These are phyloP conservation scores for Globisporangium parvum DNA, from an alignment of 352 stramenopile species.

Conservation along the genomic window DNA sequence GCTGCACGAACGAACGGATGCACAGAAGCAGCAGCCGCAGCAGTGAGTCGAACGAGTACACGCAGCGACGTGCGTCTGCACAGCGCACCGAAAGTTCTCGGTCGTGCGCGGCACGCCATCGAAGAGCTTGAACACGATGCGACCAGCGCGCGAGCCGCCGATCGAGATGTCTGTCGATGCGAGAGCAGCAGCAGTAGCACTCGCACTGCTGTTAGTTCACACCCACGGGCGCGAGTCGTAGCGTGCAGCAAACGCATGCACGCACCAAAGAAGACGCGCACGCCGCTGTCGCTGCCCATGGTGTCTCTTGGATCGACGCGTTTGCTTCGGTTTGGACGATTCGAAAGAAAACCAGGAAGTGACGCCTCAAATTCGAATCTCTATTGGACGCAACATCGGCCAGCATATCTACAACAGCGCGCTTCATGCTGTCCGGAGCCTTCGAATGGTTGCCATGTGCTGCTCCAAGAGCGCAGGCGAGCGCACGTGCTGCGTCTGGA, in stretches of 20 bases:
- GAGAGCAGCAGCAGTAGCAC: not conserved
- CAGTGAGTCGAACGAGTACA: no score
- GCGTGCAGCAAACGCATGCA: not conserved
- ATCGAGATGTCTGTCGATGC: slow-evolving; percentile 84
- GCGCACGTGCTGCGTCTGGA: slow-evolving; percentile 5
- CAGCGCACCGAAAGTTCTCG: slow-evolving; percentile 50
- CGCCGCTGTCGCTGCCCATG: slow-evolving; percentile 1
- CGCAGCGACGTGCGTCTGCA: not conserved
- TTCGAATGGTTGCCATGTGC: not conserved
- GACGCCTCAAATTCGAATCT: no score
- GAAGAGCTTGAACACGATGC: slow-evolving; percentile 65
- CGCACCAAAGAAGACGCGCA: slow-evolving; percentile 39
- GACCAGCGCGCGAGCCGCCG: slow-evolving; percentile 58
- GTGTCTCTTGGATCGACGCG: no score
- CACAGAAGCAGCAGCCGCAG: no score
- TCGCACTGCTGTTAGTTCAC: not conserved
- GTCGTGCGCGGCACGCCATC: slow-evolving; percentile 43
- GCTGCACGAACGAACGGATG: slow-evolving; percentile 6
- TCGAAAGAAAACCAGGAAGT: no score
- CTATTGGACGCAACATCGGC: no score
- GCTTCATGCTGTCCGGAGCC: no score
- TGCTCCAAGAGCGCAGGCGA: slow-evolving; percentile 9
- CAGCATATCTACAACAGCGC: no score
- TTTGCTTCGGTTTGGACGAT: no score
- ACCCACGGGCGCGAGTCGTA: not conserved